Evolutionary conservation across 2,329 filamentous ascomycete genomes (phyloP).

Genomic region (Hymenoscyphus occultus): DNA sequence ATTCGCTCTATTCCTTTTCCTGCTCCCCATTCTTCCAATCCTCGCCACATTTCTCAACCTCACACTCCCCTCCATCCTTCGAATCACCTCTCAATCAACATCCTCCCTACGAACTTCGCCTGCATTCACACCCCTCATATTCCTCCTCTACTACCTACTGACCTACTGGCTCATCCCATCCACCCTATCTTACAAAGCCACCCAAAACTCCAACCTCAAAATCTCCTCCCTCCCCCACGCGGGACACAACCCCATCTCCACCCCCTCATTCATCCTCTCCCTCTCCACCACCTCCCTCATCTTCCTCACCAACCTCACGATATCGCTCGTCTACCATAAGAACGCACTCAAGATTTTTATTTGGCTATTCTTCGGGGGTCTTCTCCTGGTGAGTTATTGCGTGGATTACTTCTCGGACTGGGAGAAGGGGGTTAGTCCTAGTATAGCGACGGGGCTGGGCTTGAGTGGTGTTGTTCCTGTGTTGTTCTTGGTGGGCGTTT

Average conservation of each 20-base stretch:
- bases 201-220: neutral
- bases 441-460: constrained; percentile 7
- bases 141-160: constrained; percentile 5
- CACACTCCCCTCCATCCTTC: constrained; percentile 6
- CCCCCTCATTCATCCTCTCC: constrained; percentile 10
- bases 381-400: neutral
- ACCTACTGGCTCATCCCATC: constrained; percentile 11
- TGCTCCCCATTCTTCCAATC: constrained; percentile 5
- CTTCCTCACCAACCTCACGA: neutral
- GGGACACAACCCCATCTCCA: constrained; percentile 10
- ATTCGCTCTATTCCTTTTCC: constrained; percentile 11
- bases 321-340: neutral
- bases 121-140: neutral
- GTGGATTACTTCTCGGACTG: constrained; percentile 7
- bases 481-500: constrained; percentile 7
- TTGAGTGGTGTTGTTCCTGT: constrained; percentile 8
- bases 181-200: neutral
- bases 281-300: neutral
- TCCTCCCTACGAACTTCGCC: neutral
- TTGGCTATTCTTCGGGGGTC: constrained; percentile 4
- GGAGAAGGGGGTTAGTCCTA: neutral
- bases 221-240: constrained; percentile 6
- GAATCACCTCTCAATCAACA: constrained; percentile 6
- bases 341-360: neutral
- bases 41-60: neutral